Evolutionary conservation across 2,329 filamentous ascomycete species (phyloP), one percentile per base, ranked within the genome.

Genomic region (Scedosporium aurantiacum): DNA sequence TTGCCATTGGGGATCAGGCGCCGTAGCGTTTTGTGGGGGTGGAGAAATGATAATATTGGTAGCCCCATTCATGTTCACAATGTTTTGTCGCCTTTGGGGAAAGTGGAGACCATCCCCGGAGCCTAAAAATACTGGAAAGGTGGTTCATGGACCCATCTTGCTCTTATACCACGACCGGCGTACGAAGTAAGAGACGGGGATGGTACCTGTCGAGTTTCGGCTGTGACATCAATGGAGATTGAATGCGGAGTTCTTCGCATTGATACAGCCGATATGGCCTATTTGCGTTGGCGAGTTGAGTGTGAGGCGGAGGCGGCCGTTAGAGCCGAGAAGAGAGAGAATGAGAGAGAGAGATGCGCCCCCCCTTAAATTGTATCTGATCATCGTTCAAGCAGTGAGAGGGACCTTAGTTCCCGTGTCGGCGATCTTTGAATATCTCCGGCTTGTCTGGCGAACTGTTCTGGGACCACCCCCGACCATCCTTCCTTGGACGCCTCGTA

Each of bases 21-120:
- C 43, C 43, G 43, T 54, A 54, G 50, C 50, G 50, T 54, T 54
- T 54, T 54, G 50, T 21, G 50, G 50, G 50, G 50, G 50, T 54
- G 50, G 50, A 21, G 50, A 47, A 47, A 47, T 47, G n/a, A 54
- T 25, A 5, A 25, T 52, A 18, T 23, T 23, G 50, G 14, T 54
- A 6, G 32, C 32, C 14, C 2, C 10, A 8, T 37, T 10, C 32
- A 37, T 32, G 2, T 8, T 37, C 32, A n/a, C n/a, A n/a, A n/a
- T n/a, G n/a, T n/a, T n/a, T n/a, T n/a, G n/a, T n/a, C n/a, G n/a
- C n/a, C n/a, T n/a, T 47, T 54, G 50, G 50, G 50, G 50, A 54
- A 54, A 54, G 50, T 54, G 50, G 50, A 54, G 50, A 54, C 50
- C 18, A n/a, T 54, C 14, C 43, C n/a, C 43, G 21, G 21, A 27